phyloP scores from a whole-genome alignment of 495 filamentous ascomycete genomes.

The Achaetomiella virescens region DNA sequence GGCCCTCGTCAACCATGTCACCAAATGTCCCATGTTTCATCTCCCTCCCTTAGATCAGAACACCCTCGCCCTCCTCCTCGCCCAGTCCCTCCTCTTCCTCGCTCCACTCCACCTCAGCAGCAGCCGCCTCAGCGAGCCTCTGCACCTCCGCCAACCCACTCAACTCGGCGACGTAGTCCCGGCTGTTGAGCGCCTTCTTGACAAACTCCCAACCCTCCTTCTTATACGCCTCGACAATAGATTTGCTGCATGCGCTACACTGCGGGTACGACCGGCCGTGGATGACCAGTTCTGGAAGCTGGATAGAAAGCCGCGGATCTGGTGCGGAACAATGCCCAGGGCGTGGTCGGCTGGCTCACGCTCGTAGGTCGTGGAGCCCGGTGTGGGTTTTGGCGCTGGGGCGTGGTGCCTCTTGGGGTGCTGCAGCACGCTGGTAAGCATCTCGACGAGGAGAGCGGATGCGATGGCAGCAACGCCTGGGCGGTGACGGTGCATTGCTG shows the following conservation, averaged over 20 bases:
- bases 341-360: constrained; percentile 59
- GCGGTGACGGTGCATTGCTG: constrained; percentile 98
- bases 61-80: constrained; percentile 43
- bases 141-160: constrained; percentile 92
- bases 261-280: constrained; percentile 78
- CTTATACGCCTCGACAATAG: constrained; percentile 64
- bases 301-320: constrained; percentile 86
- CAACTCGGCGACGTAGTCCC: constrained; percentile 81
- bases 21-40: too few species aligned
- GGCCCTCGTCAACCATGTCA: too few species aligned
- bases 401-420: constrained; percentile 64
- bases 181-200: constrained; percentile 73
- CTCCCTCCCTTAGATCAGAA: constrained; percentile 23
- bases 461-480: constrained; percentile 89
- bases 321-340: constrained; percentile 83
- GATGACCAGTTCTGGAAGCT: constrained; percentile 78
- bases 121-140: constrained; percentile 58
- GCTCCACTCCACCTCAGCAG: constrained; percentile 41
- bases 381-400: constrained; percentile 38
- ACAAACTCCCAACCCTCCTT: constrained; percentile 82
- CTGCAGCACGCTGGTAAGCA: constrained; percentile 81
- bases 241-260: constrained; percentile 86
- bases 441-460: constrained; percentile 85
- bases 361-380: constrained; percentile 37
- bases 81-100: constrained; percentile 32